A percentile compares a stretch with the other conserved stretches of the same genome.
These are phyloP conservation scores for Rubroboletus satanas DNA, from an alignment of 768 basidiomycete species.

Conservation along the genomic window DNA sequence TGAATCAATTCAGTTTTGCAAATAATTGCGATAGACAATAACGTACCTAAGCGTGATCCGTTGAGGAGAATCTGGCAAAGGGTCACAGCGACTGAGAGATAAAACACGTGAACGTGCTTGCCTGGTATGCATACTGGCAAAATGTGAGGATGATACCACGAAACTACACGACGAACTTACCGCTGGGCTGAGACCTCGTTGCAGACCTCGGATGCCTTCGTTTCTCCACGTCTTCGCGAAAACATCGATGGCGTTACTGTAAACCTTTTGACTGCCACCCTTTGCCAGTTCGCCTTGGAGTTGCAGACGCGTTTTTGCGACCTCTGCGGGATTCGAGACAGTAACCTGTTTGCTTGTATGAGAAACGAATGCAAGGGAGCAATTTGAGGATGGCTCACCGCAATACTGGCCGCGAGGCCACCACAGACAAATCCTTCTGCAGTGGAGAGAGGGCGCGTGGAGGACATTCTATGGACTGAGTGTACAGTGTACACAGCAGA, in stretches of 20 bases:
- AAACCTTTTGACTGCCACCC: conserved; percentile 66
- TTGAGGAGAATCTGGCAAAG: conserved; percentile 76
- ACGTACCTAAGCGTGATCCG: conserved; percentile 78
- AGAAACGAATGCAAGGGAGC: conserved; percentile 4
- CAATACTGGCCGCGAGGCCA: conserved; percentile 86
- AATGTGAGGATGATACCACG: conserved; percentile 6
- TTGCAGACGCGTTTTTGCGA: conserved; percentile 90
- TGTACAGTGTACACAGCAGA: not conserved
- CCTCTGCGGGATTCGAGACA: conserved; percentile 71
- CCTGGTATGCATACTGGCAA: conserved; percentile 85
- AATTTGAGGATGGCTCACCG: conserved; percentile 43
- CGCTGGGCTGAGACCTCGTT: conserved; percentile 87
- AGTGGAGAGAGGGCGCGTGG: conserved; percentile 49
- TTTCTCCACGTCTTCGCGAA: conserved; percentile 82
- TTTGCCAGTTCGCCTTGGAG: conserved; percentile 93
- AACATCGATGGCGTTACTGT: conserved; percentile 86
- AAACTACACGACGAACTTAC: conserved; percentile 41
- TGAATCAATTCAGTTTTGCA: conserved; percentile 30
- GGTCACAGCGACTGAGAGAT: conserved; percentile 1
- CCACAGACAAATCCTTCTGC: conserved; percentile 85
- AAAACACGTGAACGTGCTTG: conserved; percentile 33
- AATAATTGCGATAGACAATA: not conserved
- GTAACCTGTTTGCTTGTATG: conserved; percentile 53
- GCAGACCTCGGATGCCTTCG: conserved; percentile 88
- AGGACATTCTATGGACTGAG: conserved; percentile 15